Conservation (phyloP, 2,329 filamentous ascomycete genomes). For the Fusarium burgessii region DNA sequence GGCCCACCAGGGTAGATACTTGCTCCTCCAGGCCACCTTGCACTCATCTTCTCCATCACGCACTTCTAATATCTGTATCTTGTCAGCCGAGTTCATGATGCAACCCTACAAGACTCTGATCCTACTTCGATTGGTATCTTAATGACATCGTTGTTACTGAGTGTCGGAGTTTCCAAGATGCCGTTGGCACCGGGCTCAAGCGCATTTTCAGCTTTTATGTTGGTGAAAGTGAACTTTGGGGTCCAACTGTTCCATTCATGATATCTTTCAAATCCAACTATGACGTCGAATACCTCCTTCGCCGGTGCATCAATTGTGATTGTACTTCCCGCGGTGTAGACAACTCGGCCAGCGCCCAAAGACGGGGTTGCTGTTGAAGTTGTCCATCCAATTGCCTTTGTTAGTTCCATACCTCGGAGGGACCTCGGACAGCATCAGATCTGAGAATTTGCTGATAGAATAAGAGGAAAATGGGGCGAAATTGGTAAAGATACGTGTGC, state of each 20-base stretch:
- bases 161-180: neutral
- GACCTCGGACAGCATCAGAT: rapidly evolving
- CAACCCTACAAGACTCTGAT: rapidly evolving
- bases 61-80: neutral
- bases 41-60: neutral
- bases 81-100: neutral
- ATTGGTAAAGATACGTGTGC: rapidly evolving
- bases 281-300: neutral
- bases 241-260: neutral
- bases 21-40: neutral
- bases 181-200: neutral
- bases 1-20: neutral
- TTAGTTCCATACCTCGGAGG: neutral
- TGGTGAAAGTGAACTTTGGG: neutral
- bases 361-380: neutral
- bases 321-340: neutral
- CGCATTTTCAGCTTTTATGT: neutral
- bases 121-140: neutral
- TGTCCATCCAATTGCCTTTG: neutral
- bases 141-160: neutral
- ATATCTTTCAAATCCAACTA: neutral
- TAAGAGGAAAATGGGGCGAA: rapidly evolving
- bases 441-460: rapidly evolving
- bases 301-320: neutral
- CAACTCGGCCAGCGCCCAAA: neutral